Percentiles rank a stretch among this genome's conserved stretches.
Conservation (phyloP, 257 asterid genomes). For the Nicotiana sylvestris region DNA sequence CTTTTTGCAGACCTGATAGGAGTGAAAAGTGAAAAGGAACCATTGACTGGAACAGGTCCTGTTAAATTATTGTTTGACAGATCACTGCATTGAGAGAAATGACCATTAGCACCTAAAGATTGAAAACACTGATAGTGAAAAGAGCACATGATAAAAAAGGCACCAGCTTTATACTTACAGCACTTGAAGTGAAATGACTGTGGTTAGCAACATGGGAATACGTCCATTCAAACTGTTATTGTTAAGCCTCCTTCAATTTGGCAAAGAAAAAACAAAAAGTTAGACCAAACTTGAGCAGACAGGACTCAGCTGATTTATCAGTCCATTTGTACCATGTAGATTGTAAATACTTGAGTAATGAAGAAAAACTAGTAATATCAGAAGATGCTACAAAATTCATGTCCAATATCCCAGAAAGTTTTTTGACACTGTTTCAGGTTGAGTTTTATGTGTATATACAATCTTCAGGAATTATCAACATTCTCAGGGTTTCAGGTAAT, state of each 20-base stretch:
- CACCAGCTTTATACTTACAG: slow-evolving; percentile 59
- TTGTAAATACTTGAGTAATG: background rate
- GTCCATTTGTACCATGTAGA: background rate
- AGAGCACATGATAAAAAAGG: background rate
- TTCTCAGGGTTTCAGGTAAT: background rate
- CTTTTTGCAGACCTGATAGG: slow-evolving; percentile 70
- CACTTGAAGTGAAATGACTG: slow-evolving; percentile 71
- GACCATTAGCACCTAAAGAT: slow-evolving; percentile 4
- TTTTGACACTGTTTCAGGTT: background rate
- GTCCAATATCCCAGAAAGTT: background rate
- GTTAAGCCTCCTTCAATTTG: slow-evolving; percentile 80
- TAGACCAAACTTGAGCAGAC: background rate
- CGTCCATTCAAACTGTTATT: slow-evolving; percentile 72
- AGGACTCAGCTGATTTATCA: background rate
- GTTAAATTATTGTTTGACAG: slow-evolving; percentile 65
- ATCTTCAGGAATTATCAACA: background rate
- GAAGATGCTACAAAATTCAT: background rate
- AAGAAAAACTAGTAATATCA: background rate
- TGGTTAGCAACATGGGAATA: slow-evolving; percentile 70
- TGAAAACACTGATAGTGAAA: slow-evolving; percentile 1
- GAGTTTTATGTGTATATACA: background rate
- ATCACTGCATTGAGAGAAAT: slow-evolving; percentile 62
- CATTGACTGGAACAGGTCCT: slow-evolving; percentile 72
- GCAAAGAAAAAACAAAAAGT: background rate
- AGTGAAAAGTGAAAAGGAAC: slow-evolving; percentile 88